Evolutionary conservation across 345 rosid genomes (phyloP).

Genomic region (Brassica incana): DNA sequence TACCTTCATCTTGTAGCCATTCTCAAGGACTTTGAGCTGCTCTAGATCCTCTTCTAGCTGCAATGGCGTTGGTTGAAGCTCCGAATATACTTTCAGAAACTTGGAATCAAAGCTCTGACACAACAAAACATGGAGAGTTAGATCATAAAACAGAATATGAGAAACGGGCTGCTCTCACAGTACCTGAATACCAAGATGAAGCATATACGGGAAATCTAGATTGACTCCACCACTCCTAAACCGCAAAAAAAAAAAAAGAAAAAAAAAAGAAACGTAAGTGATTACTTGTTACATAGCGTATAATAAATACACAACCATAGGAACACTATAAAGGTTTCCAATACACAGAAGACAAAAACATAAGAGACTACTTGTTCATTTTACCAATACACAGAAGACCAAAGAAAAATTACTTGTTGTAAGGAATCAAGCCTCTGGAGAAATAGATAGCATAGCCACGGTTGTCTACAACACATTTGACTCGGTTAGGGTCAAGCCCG

Average conservation of each 20-base stretch:
- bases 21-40: slow-evolving; percentile 96
- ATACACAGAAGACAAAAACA: background rate
- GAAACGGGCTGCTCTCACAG: slow-evolving; percentile 5
- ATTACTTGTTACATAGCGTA: background rate
- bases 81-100: slow-evolving; percentile 78
- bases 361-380: background rate
- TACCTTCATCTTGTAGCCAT: slow-evolving; percentile 98
- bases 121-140: background rate
- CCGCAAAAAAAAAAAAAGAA: slow-evolving; percentile 18
- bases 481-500: slow-evolving; percentile 88
- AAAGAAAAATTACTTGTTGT: slow-evolving; percentile 56
- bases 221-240: slow-evolving; percentile 81
- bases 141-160: background rate
- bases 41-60: slow-evolving; percentile 96
- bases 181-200: slow-evolving; percentile 99
- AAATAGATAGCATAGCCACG: slow-evolving; percentile 90
- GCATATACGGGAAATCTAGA: slow-evolving; percentile 78
- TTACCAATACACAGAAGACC: background rate
- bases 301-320: too few relatives aligned
- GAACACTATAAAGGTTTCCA: background rate
- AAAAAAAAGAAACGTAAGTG: background rate
- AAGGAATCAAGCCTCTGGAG: slow-evolving; percentile 90
- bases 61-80: slow-evolving; percentile 80
- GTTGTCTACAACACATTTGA: slow-evolving; percentile 84
- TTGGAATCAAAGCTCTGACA: slow-evolving; percentile 86